phyloP scores from a whole-genome alignment of 768 basidiomycete genomes.

The Naganishia kalamii region DNA sequence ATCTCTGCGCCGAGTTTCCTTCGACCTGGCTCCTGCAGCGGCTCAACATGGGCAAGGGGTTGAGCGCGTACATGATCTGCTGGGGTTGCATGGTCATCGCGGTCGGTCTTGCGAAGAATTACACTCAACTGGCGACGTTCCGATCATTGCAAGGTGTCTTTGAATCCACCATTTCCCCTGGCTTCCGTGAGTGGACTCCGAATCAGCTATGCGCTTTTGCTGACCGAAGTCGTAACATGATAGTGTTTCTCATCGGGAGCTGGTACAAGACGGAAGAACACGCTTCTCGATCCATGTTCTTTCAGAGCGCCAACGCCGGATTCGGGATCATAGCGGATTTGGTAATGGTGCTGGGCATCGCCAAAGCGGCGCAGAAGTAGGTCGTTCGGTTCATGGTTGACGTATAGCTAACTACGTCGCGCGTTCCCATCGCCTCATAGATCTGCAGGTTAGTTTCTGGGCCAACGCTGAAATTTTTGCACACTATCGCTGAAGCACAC shows the following conservation, averaged over 20 bases:
- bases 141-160: constrained; percentile 29
- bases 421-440: no score
- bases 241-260: constrained; percentile 26
- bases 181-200: constrained; percentile 9
- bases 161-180: constrained; percentile 33
- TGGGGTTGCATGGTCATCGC: no score
- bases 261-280: constrained; percentile 33
- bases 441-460: no score
- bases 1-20: no score
- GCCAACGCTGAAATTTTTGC: no score
- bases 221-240: neutral
- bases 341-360: constrained; percentile 27
- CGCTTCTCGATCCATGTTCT: constrained; percentile 26
- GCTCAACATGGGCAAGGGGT: no score
- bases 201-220: neutral
- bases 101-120: no score
- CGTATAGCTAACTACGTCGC: no score
- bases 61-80: no score
- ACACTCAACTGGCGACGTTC: neutral
- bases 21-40: no score
- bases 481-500: no score
- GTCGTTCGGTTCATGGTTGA: neutral
- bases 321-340: constrained; percentile 29
- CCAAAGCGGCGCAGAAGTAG: constrained; percentile 17
- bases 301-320: constrained; percentile 31